phyloP scores from a whole-genome alignment of 73 alveolate species.

The Urostyla sp. region DNA sequence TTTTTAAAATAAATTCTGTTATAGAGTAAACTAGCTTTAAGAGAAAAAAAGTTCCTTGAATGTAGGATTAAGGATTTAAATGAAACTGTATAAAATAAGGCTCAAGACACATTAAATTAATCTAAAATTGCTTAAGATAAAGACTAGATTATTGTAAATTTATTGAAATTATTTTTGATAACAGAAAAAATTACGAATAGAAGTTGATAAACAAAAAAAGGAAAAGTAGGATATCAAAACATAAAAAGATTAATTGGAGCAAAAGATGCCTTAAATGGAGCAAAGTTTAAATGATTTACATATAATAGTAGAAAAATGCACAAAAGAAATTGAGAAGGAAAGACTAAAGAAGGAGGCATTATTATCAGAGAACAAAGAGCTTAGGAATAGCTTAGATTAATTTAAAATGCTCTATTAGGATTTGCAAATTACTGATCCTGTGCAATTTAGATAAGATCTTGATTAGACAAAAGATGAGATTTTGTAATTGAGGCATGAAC shows the following conservation, averaged over 20 bases:
- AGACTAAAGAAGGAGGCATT: constrained; percentile 15
- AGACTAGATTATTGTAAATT: background rate
- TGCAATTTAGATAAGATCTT: constrained; percentile 15
- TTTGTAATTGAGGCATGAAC: background rate
- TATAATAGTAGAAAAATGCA: constrained; percentile 22
- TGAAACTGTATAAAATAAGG: background rate
- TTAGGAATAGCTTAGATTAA: background rate
- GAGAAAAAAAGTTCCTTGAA: constrained; percentile 28
- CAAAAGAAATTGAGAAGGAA: constrained; percentile 41
- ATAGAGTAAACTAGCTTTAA: background rate
- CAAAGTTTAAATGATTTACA: constrained; percentile 17
- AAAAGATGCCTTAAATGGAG: constrained; percentile 26
- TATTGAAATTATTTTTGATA: too few relatives aligned
- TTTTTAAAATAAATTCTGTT: too few relatives aligned
- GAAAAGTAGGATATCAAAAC: constrained; percentile 12
- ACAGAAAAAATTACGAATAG: constrained; percentile 11
- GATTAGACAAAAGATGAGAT: constrained; percentile 17
- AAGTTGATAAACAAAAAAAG: background rate
- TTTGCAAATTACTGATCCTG: constrained; percentile 21
- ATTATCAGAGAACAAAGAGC: constrained; percentile 5
- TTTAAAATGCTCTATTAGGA: constrained; percentile 9
- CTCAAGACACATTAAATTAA: constrained; percentile 13
- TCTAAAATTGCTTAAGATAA: constrained; percentile 37
- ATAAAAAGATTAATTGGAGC: background rate
- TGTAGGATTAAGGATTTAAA: constrained; percentile 8